Evolutionary conservation across 805 yeast genomes (phyloP), one percentile per base, ranked within the genome.

Genomic region (Lipomyces yamadae): DNA sequence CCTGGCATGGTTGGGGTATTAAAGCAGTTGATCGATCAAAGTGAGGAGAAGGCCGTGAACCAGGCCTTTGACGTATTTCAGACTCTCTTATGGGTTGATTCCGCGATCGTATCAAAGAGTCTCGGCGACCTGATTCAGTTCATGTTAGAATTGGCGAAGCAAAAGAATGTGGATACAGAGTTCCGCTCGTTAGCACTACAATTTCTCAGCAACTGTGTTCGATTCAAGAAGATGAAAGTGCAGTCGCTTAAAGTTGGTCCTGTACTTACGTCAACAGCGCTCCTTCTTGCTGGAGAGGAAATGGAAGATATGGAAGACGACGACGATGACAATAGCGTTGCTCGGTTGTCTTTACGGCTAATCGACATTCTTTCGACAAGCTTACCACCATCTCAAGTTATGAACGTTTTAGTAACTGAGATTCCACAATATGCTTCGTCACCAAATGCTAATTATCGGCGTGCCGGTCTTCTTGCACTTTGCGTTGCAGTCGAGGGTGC

Each of bases 361-460:
- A 78, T 95, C 62, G 90, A 91, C 62, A 85, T 86, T 75, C 86
- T 94, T 72, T 86, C 98, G 18, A 81, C 88, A 56, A 92, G 89
- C 75, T 83, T 95, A 74, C 97, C 99, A 62, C 97, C 98, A 60
- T 85, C 92, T 55, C 99, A 95, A 78, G 96, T 91, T 64, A 87
- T 93, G 71, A 84, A 83, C 70, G 94, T 97, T 56, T 83, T 94
- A 69, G 78, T 90, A 70, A 83, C 85, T 56, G 76, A 83, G 48
- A 71, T 78, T 63, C 82, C 82, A 6, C 58, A 72, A 42, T 73
- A 74, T 50, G 74, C 76, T 55, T 70, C 85, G 59, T 85, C 93
- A 18, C 71, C 85, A n/a, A 86, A 91, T 76, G 83, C 84, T 69
- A 88, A 85, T 71, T 92, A 90, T 80, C 88, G 96, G 81, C 88